Base-by-base conservation (phyloP, 345 rosid genomes). In the Linum lewisii region DNA sequence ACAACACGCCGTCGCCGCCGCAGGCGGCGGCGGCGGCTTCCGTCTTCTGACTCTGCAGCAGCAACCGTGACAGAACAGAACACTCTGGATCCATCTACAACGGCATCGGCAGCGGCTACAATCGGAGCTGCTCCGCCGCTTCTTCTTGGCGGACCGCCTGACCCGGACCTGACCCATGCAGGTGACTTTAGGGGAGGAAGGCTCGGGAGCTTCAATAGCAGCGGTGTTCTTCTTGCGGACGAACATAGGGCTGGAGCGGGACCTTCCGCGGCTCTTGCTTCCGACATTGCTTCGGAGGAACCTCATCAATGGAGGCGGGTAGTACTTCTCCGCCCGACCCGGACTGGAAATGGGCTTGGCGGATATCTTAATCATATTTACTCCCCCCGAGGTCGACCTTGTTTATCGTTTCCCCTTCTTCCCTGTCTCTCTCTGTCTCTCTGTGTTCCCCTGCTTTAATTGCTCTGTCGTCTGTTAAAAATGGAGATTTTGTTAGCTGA, bases 151-250 rank as follows among this genome's bases (percentile, higher is more conserved):
- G 24, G 87, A 79, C 20, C 94, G 78, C 22, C 71, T 71, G 69
- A 81, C 92, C 53, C 90, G 87, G 59, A 91, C 96, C 66, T 91
- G 96, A 21, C 98, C 98, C 87, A 91, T 86, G 96, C 98, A 91
- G 29, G 98, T 88, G 37, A 91, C 98, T 66, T 84, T 86, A 0
- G 98, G 98, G 10, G 98, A 91, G 44, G 95, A 66, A 16, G 98
- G 98, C 55, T 91, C 98, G 59, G 82, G 96, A 4, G 88, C 81
- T 74, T 86, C 88, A 56, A 72, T 68, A 70, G 79, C 67, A 11
- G 23, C 20, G 56, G 24, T 21, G 3, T 69, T 82, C 76, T 79
- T 83, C 21, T 86, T 78, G 34, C 34, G 34, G 19, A 84, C 72
- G 69, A 91, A 91, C 77, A 91, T 72, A 19, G 96, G 96, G 54